A percentile compares a stretch with the other conserved stretches of the same genome.
Conservation (phyloP, 2,329 filamentous ascomycete genomes). For the Rutstroemia sydowiana region DNA sequence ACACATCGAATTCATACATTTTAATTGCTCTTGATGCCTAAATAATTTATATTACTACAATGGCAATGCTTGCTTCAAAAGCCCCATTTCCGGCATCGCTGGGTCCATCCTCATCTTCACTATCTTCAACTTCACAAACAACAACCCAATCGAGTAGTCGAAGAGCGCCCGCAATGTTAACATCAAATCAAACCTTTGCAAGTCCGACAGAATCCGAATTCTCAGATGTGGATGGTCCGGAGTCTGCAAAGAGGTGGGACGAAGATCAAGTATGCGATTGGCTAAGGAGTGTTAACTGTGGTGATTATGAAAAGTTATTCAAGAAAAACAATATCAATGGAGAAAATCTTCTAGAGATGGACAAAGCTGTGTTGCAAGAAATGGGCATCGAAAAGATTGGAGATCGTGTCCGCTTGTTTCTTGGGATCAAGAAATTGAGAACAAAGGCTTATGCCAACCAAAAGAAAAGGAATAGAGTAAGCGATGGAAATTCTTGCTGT, state of each 20-base stretch:
- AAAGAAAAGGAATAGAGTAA: constrained; percentile 79
- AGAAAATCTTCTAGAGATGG: constrained; percentile 92
- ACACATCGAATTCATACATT: neutral
- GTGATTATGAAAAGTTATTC: constrained; percentile 88
- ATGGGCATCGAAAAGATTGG: constrained; percentile 98
- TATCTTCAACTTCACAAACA: constrained; percentile 41
- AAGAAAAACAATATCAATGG: constrained; percentile 93
- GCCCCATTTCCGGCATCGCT: constrained; percentile 57
- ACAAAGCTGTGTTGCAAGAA: constrained; percentile 92
- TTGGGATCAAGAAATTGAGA: constrained; percentile 75
- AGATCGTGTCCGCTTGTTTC: constrained; percentile 84
- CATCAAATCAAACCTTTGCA: constrained; percentile 48
- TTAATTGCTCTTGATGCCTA: constrained; percentile 19
- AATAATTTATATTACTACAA: constrained; percentile 30
- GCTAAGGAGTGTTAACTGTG: constrained; percentile 82
- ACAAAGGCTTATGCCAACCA: constrained; percentile 69
- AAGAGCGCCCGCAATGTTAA: constrained; percentile 43
- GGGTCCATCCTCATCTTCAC: constrained; percentile 37
- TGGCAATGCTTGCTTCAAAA: constrained; percentile 77
- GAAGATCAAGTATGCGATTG: constrained; percentile 90
- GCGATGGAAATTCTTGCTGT: constrained; percentile 23
- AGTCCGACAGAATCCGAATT: constrained; percentile 93
- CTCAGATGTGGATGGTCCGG: constrained; percentile 70
- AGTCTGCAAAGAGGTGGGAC: constrained; percentile 78
- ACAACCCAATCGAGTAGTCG: constrained; percentile 46